Conservation (phyloP, 495 filamentous ascomycete species). For the Jackrogersella minutella region DNA sequence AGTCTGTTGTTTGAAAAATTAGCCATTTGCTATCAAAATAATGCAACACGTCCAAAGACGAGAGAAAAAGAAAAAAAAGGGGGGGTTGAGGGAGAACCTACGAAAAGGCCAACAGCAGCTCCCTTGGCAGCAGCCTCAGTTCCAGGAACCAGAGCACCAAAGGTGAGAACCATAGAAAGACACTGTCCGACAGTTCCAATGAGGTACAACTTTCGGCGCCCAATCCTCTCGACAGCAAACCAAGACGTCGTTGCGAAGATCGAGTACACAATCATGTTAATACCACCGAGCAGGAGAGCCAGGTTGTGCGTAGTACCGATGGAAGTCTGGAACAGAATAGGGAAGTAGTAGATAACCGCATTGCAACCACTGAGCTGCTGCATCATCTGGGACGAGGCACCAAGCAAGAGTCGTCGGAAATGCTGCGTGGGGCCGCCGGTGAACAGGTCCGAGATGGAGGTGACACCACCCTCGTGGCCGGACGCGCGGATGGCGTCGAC, state of each 20-base stretch:
- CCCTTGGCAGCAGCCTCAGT: slow-evolving; percentile 64
- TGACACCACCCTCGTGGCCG: slow-evolving; percentile 62
- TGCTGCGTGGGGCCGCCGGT: slow-evolving; percentile 71
- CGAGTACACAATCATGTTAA: slow-evolving; percentile 82
- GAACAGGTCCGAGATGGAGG: slow-evolving; percentile 63
- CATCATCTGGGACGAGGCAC: slow-evolving; percentile 72
- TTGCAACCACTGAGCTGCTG: slow-evolving; percentile 80
- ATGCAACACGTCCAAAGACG: background rate
- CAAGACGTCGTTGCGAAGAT: slow-evolving; percentile 80
- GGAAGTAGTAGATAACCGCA: slow-evolving; percentile 85
- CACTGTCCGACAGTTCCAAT: slow-evolving; percentile 74
- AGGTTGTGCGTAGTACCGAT: slow-evolving; percentile 64
- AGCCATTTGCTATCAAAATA: background rate
- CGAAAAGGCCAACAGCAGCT: slow-evolving; percentile 77
- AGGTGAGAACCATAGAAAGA: slow-evolving; percentile 78
- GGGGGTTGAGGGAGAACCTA: too few species aligned
- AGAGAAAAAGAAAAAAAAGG: background rate
- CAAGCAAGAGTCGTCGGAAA: slow-evolving; percentile 69
- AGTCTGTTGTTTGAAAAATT: slow-evolving; percentile 47
- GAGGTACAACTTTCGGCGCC: slow-evolving; percentile 75
- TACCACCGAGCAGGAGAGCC: slow-evolving; percentile 74
- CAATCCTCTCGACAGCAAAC: slow-evolving; percentile 81
- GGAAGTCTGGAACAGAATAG: slow-evolving; percentile 74
- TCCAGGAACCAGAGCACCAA: slow-evolving; percentile 72
- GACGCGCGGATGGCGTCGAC: slow-evolving; percentile 70